Evolutionary conservation across 805 yeast genomes (phyloP), one percentile per base, ranked within the genome.

Genomic region (Wickerhamomyces queroliae): DNA sequence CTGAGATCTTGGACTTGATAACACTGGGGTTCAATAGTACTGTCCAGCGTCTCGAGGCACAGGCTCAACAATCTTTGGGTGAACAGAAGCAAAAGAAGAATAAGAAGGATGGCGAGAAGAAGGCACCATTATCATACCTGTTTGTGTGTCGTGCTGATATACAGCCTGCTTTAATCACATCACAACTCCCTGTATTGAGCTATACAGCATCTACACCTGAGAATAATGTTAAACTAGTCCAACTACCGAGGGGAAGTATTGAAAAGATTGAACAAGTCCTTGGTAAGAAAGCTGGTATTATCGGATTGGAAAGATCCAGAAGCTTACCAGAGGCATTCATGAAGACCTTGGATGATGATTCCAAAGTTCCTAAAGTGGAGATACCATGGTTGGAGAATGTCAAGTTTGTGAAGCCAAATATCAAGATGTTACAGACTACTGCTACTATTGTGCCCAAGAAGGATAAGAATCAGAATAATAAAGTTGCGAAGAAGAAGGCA

Each of bases 131-230:
- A 36, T 24, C 39, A 31, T 40, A 43, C 67, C 67, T 83, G 5
- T 78, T 82, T 58, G 83, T 80, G 15, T 76, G 85, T 46, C 78
- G 73, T 46, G 57, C 63, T n/a, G 85, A 80, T 42, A 66, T 72
- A 4, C 55, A 59, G 11, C 78, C 85, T 1, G 46, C 60, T 1
- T 59, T 83, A 2, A 49, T 83, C 30, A 61, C 74, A 5, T 70
- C 73, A 43, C 81, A 75, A 36, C 66, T 83, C 31, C 91, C 91
- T 0, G 60, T 72, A 3, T 56, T 83, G 27, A 57, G 76, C 20
- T 70, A 60, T 39, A 63, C 76, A 20, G 69, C 83, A 0, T 64
- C 62, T 0, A 29, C 42, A 3, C 44, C 45, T 4, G 44, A 48
- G 5, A 22, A 39, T 15, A 40, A 47, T 15, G 78, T 78, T 4